A percentile compares a stretch with the other conserved stretches of the same genome.
These are phyloP conservation scores for Aspergillus fischeri DNA, from an alignment of 2,329 filamentous ascomycete genomes.

Conservation along the genomic window DNA sequence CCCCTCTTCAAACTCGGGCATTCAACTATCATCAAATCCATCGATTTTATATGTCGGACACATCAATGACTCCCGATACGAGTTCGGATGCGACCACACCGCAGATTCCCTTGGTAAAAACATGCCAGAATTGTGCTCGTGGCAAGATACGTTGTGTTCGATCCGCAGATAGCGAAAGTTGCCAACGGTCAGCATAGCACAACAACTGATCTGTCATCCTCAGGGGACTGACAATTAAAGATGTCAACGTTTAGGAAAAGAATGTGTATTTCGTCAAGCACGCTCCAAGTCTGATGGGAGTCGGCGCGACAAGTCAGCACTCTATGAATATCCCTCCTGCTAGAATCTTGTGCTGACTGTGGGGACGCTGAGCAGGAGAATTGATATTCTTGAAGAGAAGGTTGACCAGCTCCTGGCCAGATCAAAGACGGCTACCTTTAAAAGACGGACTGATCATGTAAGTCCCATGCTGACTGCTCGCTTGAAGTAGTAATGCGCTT, in stretches of 20 bases:
- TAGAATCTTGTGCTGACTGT: slow-evolving; percentile 1
- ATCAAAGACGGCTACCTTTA: neutral
- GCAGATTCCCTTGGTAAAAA: neutral
- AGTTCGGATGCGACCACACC: neutral
- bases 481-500: too few relatives aligned
- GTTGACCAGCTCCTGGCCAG: slow-evolving; percentile 7
- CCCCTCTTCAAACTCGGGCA: neutral
- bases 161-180: slow-evolving; percentile 6
- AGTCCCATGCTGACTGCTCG: too few relatives aligned
- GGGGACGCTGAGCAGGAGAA: slow-evolving; percentile 18
- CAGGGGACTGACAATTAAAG: slow-evolving; percentile 12
- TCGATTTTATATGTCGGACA: neutral
- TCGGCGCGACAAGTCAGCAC: slow-evolving; percentile 30
- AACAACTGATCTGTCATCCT: neutral
- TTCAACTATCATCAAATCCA: neutral
- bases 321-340: neutral
- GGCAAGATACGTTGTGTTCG: slow-evolving; percentile 22
- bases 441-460: too few relatives aligned
- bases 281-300: slow-evolving; percentile 32
- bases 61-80: neutral
- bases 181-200: slow-evolving; percentile 11
- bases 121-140: slow-evolving; percentile 18
- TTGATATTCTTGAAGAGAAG: slow-evolving; percentile 33
- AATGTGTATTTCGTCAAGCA: slow-evolving; percentile 34
- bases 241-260: slow-evolving; percentile 34